phyloP scores from a whole-genome alignment of 2,329 filamentous ascomycete genomes.

The Fusarium sp. region DNA sequence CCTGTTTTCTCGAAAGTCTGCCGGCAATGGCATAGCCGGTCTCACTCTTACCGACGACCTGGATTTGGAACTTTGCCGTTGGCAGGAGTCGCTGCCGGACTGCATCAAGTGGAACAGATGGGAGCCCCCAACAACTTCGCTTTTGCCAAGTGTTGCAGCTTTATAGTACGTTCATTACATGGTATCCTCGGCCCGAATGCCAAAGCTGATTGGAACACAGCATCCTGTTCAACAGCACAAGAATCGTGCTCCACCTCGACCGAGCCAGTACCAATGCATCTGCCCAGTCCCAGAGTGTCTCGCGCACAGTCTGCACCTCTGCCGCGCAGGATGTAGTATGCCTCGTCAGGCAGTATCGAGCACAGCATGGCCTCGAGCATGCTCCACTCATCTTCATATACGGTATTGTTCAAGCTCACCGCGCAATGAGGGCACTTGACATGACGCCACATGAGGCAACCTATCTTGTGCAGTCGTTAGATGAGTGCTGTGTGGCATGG shows the following conservation, averaged over 20 bases:
- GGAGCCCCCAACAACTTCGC: slow-evolving; percentile 11
- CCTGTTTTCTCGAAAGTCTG: not conserved
- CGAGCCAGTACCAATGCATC: not conserved
- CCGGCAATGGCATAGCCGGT: not conserved
- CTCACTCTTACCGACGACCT: not conserved
- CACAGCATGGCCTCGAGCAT: slow-evolving; percentile 36
- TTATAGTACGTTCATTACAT: not conserved
- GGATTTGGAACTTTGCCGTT: slow-evolving; percentile 37
- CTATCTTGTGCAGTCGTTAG: slow-evolving; percentile 6
- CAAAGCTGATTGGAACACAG: not conserved
- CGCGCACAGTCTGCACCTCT: slow-evolving; percentile 22
- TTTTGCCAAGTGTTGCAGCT: not conserved
- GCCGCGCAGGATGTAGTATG: slow-evolving; percentile 38
- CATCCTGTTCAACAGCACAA: not conserved
- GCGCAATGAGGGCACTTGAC: slow-evolving; percentile 9
- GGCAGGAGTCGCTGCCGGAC: slow-evolving; percentile 30
- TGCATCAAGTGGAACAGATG: slow-evolving; percentile 36
- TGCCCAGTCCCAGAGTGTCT: not conserved
- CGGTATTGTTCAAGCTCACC: slow-evolving; percentile 37
- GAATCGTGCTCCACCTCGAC: not conserved
- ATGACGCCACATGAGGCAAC: slow-evolving; percentile 1
- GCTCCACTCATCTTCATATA: slow-evolving; percentile 42
- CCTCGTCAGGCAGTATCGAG: slow-evolving; percentile 36
- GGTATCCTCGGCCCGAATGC: no score
- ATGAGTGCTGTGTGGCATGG: slow-evolving; percentile 19